Base-by-base conservation (phyloP, 352 stramenopile genomes). In the Phytophthora hybrid region DNA sequence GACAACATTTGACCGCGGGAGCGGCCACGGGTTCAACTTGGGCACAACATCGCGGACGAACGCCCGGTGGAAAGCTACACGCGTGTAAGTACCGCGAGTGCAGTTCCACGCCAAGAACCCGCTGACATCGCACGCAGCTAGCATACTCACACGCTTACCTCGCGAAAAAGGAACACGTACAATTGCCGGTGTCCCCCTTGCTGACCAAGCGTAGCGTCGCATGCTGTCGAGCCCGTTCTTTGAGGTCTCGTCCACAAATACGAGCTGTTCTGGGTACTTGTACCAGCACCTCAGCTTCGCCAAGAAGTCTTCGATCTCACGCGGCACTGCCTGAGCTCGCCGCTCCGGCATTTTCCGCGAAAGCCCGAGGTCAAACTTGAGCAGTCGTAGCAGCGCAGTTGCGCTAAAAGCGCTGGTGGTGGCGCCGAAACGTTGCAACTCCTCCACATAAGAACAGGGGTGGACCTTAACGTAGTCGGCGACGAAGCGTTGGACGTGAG, bases 401-500 rank as follows among this genome's bases (percentile, higher is more conserved):
- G 61, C 34, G 18, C 29, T 61, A 9, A 64, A 19, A 10, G 31
- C 34, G 13, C 51, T 47, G 3, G 18, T 29, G 1, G 2, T 1
- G n/a, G 13, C 7, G 1, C 46, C 51, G 16, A 73, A 67, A 3
- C 21, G 3, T 8, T 69, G 63, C 1, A 74, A 18, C 29, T 77
- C 68, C 19, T 79, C 68, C 0, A 74, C 60, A 59, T 74, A 78
- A 21, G 71, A 78, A 18, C 71, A 78, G n/a, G 59, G 68, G n/a
- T 74, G 63, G 4, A 37, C 18, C 16, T 71, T 65, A 18, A 69
- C 63, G 14, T 77, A 74, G 7, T 26, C 23, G 23, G 23, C 23
- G 23, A 26, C 23, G 23, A 26, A 26, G 23, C 23, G 23, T 26
- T 26, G 23, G 23, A 26, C 23, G 23, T 26, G 23, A 26, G 23